These are phyloP conservation scores for Arabidopsis lyrata DNA, from an alignment of 441 rosid species.

Conservation along the genomic window DNA sequence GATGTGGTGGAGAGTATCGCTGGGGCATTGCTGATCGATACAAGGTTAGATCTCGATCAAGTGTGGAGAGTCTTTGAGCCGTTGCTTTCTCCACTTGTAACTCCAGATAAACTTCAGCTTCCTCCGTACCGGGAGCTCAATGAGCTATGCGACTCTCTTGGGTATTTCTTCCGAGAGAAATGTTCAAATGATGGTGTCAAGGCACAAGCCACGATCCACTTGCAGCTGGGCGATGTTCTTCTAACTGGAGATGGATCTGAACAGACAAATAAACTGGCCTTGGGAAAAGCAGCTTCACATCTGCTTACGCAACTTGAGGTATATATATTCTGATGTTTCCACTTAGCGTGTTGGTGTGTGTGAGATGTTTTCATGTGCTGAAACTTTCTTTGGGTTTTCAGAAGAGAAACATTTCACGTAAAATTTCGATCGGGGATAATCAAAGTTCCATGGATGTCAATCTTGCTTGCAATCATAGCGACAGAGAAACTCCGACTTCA, in stretches of 20 bases:
- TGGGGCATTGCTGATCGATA: conserved; percentile 84
- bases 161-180: conserved; percentile 64
- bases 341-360: conserved; percentile 2
- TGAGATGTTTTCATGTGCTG: conserved; percentile 4
- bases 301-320: conserved; percentile 90
- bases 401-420: conserved; percentile 65
- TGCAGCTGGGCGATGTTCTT: conserved; percentile 72
- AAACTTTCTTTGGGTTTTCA: conserved; percentile 41
- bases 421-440: conserved; percentile 48
- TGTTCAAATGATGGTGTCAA: conserved; percentile 55
- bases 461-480: conserved; percentile 28
- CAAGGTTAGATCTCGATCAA: conserved; percentile 68
- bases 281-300: conserved; percentile 81
- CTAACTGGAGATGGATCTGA: conserved; percentile 75
- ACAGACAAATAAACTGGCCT: conserved; percentile 67
- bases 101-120: conserved; percentile 82
- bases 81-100: conserved; percentile 82
- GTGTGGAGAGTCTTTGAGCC: conserved; percentile 88
- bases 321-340: conserved; percentile 35
- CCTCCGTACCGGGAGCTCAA: conserved; percentile 80
- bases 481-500: conserved; percentile 39
- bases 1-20: conserved; percentile 93
- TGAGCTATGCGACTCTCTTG: conserved; percentile 84
- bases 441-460: conserved; percentile 42
- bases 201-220: conserved; percentile 63